Base-by-base conservation (phyloP, 75 land plant genomes). In the Gnetum montanum region DNA sequence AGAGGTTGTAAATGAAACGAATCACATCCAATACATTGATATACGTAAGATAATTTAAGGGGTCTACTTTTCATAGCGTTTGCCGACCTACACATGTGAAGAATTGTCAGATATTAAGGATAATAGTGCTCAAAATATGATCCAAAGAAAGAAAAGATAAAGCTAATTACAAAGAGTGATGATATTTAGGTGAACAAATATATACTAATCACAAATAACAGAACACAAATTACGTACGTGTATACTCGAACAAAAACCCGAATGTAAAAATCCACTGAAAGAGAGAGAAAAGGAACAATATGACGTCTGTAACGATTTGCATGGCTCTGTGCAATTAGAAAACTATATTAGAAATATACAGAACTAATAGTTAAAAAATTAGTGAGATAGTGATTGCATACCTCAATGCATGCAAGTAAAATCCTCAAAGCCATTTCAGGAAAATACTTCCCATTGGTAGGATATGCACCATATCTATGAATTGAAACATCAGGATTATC, bases 391-490 rank as follows among this genome's bases (percentile, higher is more conserved):
- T 31, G 8, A 54, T 22, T 45, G 15, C 20, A 26, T 72, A 90
- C 99, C 97, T 95, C 97, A 76, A 95, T 95, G 62, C 75, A 64
- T 13, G 92, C 88, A 60, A 95, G 92, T 30, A 95, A 81, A 54
- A 95, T 90, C 50, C 99, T 74, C 67, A 95, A 66, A 20, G 99
- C 91, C 99, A 95, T 95, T 58, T 95, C 99, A 66, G 90, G 99
- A 60, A 96, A 95, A 67, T 95, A 90, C 52, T 95, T 90, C 22
- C 83, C 92, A 61, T 79, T 80, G 60, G 81, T 34, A 13, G 92
- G 90, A 58, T 95, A 95, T 19, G 90, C 72, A 31, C 97, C 97
- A 75, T 95, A 95, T 60, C 99, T 95, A 62, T 23, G 46, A 59
- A 4, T 53, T 13, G 31, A 23, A 8, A 10, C 27, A 29, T 28